Percentiles rank a stretch among this genome's conserved stretches.
phyloP scores from a whole-genome alignment of 2,329 filamentous ascomycete species.

The Fusarium newnesense region DNA sequence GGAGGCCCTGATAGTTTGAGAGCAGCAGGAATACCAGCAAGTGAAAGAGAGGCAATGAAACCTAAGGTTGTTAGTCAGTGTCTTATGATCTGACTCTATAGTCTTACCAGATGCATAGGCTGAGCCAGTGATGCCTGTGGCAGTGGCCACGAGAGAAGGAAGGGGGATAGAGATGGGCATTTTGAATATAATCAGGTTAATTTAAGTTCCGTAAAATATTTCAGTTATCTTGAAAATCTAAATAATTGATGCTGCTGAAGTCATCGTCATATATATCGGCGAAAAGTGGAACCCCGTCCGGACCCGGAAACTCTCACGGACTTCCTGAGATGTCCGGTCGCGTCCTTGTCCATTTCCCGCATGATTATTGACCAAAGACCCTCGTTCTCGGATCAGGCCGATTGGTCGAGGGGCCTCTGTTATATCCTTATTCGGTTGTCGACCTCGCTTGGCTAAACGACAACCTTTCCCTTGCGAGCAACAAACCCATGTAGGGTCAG shows the following conservation, averaged over 20 bases:
- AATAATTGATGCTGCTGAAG: background rate
- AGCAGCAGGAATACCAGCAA: conserved; percentile 49
- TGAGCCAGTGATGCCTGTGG: conserved; percentile 52
- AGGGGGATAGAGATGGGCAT: conserved; percentile 39
- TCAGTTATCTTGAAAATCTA: background rate
- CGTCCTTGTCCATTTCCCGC: conserved; percentile 8
- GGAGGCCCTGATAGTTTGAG: conserved; percentile 40
- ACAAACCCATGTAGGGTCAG: conserved; percentile 43
- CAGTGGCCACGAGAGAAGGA: conserved; percentile 48
- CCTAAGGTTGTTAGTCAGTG: conserved; percentile 43
- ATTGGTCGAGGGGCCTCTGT: conserved; percentile 11
- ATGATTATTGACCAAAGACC: background rate
- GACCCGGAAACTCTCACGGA: conserved; percentile 35
- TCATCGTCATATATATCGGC: conserved; percentile 3
- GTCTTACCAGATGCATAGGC: conserved; percentile 51
- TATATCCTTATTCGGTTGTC: conserved; percentile 8
- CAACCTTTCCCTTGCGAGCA: conserved; percentile 13
- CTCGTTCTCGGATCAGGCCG: conserved; percentile 3
- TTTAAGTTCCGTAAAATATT: background rate
- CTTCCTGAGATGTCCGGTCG: conserved; percentile 35
- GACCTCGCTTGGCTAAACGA: background rate
- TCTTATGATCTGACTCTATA: background rate
- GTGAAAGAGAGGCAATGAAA: conserved; percentile 49
- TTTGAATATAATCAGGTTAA: background rate
- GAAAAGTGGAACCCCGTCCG: conserved; percentile 29